Evolutionary conservation across 192 early-diverging fungal genomes (phyloP).

Genomic region (Chytriomyces sp.): DNA sequence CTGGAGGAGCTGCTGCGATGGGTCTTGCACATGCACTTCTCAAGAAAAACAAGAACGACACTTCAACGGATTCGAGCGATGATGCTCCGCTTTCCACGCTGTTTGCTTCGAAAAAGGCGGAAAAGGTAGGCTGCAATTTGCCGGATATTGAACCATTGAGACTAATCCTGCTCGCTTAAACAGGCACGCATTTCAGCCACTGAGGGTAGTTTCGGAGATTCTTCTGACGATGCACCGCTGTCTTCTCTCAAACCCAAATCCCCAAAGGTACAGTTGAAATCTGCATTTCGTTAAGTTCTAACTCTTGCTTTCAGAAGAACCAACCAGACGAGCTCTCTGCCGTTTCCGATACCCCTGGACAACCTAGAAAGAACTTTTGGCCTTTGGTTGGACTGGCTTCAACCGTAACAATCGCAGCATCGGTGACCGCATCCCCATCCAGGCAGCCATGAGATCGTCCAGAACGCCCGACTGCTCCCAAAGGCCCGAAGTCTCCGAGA

Average conservation of each 20-base stretch:
- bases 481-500: no score
- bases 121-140: no score
- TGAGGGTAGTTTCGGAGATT: constrained; percentile 1
- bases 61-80: constrained; percentile 20
- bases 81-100: neutral
- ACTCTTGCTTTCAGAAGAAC: neutral
- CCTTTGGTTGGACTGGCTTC: neutral
- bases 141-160: no score
- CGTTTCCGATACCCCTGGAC: neutral
- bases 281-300: neutral
- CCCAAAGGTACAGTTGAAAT: neutral
- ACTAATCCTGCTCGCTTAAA: no score
- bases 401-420: neutral
- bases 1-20: neutral
- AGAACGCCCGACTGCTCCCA: no score
- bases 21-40: neutral
- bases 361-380: neutral
- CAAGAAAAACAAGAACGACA: neutral
- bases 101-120: no score
- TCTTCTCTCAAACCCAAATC: neutral
- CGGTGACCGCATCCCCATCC: neutral
- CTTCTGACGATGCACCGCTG: neutral
- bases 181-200: no score
- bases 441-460: no score
- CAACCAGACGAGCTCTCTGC: neutral